Evolutionary conservation across 2,329 filamentous ascomycete genomes (phyloP), one percentile per base, ranked within the genome.

Genomic region (Drechslerella dactyloides): DNA sequence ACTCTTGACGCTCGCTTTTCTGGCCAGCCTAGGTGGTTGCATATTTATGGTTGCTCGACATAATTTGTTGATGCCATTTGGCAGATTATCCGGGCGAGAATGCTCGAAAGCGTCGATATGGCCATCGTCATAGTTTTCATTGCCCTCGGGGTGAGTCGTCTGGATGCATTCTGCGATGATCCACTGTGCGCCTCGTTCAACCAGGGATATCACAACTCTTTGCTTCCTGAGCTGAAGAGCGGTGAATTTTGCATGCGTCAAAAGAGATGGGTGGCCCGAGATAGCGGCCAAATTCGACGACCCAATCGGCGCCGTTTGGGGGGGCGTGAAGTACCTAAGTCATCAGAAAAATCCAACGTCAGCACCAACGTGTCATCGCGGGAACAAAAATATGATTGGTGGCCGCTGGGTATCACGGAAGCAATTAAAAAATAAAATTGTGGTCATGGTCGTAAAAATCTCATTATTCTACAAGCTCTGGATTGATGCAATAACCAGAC

Each of bases 141-240:
- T n/a, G n/a, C n/a, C 78, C 37, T 13, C 37, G 37, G 4, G 4
- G 13, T 6, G 13, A 5, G 83, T 74, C 0, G 80, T 82, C 51
- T 79, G 80, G 0, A 84, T 85, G 7, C 82, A 81, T 74, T 85
- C 84, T 40, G 83, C 83, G 46, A 85, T 79, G 54, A 85, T 81
- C 62, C 82, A 84, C 77, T 85, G 82, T 10, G 78, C 79, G 1
- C 79, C 77, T 3, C 77, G 76, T 69, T 83, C 82, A 57, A 84
- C 81, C 17, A 85, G 77, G 55, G 82, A 83, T 21, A 85, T 80
- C 78, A 85, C 81, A 46, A 80, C 81, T 40, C 84, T 81, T 69
- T 82, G 81, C 27, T 81, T 80, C 15, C 81, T 79, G 44, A 85
- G 78, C 0, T 83, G 79, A 61, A 85, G 79, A 8, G 83, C 79